Evolutionary conservation across 306 rosid genomes (phyloP), one percentile per base, ranked within the genome.

Genomic region (Fragaria ananassa): DNA sequence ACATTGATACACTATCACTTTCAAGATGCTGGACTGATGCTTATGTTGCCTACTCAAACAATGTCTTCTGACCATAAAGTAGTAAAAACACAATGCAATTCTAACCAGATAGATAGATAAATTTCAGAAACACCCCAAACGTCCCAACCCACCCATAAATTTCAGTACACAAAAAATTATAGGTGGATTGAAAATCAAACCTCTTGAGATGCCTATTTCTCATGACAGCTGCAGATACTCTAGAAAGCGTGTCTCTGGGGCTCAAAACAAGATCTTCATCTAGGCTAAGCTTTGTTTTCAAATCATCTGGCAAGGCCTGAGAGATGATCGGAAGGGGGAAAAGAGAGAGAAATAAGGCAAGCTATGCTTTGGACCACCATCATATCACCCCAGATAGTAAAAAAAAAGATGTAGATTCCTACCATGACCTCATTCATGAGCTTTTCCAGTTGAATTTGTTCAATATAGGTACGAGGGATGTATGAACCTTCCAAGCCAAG

Each of bases 261-360:
- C 98, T 92, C 51, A 96, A 92, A 81, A 88, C 96, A 83, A 89
- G 83, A 81, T 96, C 99, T 84, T 96, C 99, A 76, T 96, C 93
- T 12, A 92, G 88, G 89, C 98, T 92, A 74, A 96, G 98, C 81
- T 84, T 96, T n/a, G 93, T 83, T 96, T 78, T 92, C 65, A 96
- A 89, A 91, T 96, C 99, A 37, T 96, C 99, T 76, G 99, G 99
- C 80, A 96, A 86, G 79, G 99, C 97, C 99, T 96, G 87, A 79
- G 75, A 81, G 81, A 87, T 49, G 72, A 83, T 83, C 60, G 75
- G 80, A 79, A 50, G 31, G 70, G 71, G 66, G 80, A 66, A 61
- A 70, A 18, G 35, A 79, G 79, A 9, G 62, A n/a, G 51, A 17
- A 56, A 74, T 51, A 68, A 46, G 68, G 65, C 74, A 70, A 76